phyloP scores from a whole-genome alignment of 441 rosid species.

The Jatropha multifida region DNA sequence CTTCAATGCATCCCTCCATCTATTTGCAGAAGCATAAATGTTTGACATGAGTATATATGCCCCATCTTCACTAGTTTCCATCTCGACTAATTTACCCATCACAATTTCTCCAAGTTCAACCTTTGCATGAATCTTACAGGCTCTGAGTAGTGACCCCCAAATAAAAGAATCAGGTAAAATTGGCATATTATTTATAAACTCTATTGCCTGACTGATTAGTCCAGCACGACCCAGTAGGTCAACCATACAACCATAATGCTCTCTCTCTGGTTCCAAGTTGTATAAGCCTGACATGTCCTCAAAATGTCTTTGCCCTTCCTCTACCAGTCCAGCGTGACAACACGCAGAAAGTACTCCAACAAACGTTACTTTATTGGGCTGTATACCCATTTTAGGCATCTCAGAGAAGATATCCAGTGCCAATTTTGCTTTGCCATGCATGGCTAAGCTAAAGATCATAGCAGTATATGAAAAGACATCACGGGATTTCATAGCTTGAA shows the following conservation, averaged over 20 bases:
- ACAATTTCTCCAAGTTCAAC: slow-evolving; percentile 21
- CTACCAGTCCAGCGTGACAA: slow-evolving; percentile 15
- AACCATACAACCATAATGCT: slow-evolving; percentile 22
- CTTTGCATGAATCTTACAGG: slow-evolving; percentile 13
- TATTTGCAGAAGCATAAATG: slow-evolving; percentile 17
- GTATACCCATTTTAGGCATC: slow-evolving; percentile 10
- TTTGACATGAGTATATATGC: slow-evolving; percentile 18
- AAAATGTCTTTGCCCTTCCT: slow-evolving; percentile 15
- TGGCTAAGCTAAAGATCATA: slow-evolving; percentile 20
- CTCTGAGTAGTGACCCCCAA: slow-evolving; percentile 19
- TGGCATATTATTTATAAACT: slow-evolving; percentile 16
- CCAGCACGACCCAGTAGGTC: slow-evolving; percentile 20
- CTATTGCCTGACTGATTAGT: slow-evolving; percentile 8
- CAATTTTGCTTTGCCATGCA: slow-evolving; percentile 10
- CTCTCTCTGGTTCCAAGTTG: slow-evolving; percentile 13
- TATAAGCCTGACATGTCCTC: slow-evolving; percentile 12
- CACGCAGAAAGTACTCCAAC: slow-evolving; percentile 15
- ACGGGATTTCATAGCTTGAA: slow-evolving; percentile 13
- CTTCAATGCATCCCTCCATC: slow-evolving; percentile 17
- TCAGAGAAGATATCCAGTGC: slow-evolving; percentile 13
- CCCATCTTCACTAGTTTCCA: slow-evolving; percentile 11
- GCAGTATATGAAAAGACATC: slow-evolving; percentile 24
- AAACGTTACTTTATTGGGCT: slow-evolving; percentile 14
- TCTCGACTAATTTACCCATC: slow-evolving; percentile 1
- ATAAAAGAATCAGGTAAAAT: slow-evolving; percentile 16